Base-by-base conservation (phyloP, 140 eudicot species). In the Erigeron philadelphicus region DNA sequence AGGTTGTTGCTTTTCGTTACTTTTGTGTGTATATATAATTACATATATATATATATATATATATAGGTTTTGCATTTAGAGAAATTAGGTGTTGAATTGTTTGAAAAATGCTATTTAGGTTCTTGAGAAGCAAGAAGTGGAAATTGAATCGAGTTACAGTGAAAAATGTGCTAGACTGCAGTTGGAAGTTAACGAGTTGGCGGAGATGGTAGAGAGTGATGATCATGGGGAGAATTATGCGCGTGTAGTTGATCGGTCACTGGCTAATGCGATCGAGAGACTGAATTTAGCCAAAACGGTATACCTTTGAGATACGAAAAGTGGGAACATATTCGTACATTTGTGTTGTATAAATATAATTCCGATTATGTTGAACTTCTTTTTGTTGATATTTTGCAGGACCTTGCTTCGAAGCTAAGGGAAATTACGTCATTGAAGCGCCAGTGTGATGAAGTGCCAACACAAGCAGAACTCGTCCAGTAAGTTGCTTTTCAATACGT, bases 391-490 rank as follows among this genome's bases (percentile, higher is more conserved):
- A 15, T 50, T 57, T 15, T 43, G 44, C 19, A 85, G 91, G 95
- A 79, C 19, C 86, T 85, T 70, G 82, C 88, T 12, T 15, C 72
- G 19, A 87, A 80, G 47, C 80, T 84, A 53, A 80, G 95, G 79
- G 78, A 79, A 64, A 67, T 80, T 58, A 79, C 84, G 54, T 73
- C 75, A 11, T 71, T 84, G 21, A 87, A 82, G 78, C 80, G 95
- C 50, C 85, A 72, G 74, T 66, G 60, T 67, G 95, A 85, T 76
- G 95, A 82, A 10, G 76, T 85, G 54, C 91, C 95, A 71, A 61
- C 76, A 44, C 86, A 78, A 75, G 81, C 83, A 35, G 95, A 87
- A 85, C 86, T 87, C 69, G 74, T 82, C 58, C 95, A 87, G 95
- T 87, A 84, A 67, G 78, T 55, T 43, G 4, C 44, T 64, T 62